These are phyloP conservation scores for Arxiozyma slooffiae DNA, from an alignment of 1,139 yeast genomes.

Conservation along the genomic window DNA sequence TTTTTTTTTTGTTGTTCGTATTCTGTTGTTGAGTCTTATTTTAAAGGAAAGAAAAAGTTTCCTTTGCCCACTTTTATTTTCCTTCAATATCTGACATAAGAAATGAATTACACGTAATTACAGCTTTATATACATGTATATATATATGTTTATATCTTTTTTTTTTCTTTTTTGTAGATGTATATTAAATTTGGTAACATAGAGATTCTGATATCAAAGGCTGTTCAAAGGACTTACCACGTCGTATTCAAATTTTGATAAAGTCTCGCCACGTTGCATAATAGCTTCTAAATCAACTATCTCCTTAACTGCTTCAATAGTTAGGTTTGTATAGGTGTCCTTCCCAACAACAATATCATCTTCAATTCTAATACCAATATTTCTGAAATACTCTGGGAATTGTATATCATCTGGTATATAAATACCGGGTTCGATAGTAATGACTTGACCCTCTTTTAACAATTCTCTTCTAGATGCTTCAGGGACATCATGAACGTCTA, in stretches of 20 bases:
- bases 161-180: background rate
- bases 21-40: too few relatives aligned
- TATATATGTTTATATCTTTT: background rate
- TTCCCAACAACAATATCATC: constrained; percentile 80
- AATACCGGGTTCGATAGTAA: constrained; percentile 92
- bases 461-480: constrained; percentile 43
- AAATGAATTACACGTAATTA: background rate
- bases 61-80: background rate
- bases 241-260: constrained; percentile 46
- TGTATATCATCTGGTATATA: constrained; percentile 62
- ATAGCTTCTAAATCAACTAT: constrained; percentile 65
- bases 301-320: constrained; percentile 80
- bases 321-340: constrained; percentile 48
- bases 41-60: background rate
- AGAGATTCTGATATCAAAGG: background rate
- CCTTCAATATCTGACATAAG: background rate
- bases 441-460: constrained; percentile 56
- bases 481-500: constrained; percentile 85
- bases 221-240: constrained; percentile 33
- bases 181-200: constrained; percentile 9
- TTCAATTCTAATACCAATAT: constrained; percentile 89
- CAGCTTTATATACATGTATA: constrained; percentile 1
- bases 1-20: too few relatives aligned
- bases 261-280: constrained; percentile 42
- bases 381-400: constrained; percentile 75